Evolutionary conservation across 257 asterid species (phyloP), one percentile per base, ranked within the genome.

Genomic region (Nicotiana otophora): DNA sequence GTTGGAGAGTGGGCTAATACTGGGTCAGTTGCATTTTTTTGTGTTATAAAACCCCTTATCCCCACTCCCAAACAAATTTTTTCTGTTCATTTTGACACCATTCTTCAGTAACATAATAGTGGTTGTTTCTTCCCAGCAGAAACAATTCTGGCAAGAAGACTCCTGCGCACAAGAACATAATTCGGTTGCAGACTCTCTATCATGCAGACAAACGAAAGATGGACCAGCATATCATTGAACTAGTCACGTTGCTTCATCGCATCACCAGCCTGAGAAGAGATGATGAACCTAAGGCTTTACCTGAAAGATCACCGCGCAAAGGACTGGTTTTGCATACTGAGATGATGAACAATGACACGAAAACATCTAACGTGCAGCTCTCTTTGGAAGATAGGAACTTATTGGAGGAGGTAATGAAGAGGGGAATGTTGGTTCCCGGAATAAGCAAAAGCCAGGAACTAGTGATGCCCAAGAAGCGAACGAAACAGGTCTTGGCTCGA

Each of bases 1-100:
- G 98, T 96, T 53, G 99, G 99, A 86, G 99, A 96, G 83, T 96
- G 99, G 99, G 99, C 99, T n/a, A 95, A 91, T 84, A 86, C 93
- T 26, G 97, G 97, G 99, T 96, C 14, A 90, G 96, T 88, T 55
- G 17, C 10, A 20, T 11, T 30, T 60, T 28, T 74, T 70, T 17
- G 26, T 57, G 62, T 57, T 57, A 57, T 4, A 12, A 51, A 10
- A 51, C 16, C 55, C 55, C 55, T 51, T 51, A 10, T 51, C 2
- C 57, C 57, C 19, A 53, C 57, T 53, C 57, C 57, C 63, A 2
- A 19, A 66, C 79, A 61, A 68, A 33, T 65, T 1, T 17, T 19
- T 58, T 10, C 42, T 33, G 23, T 10, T 20, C 26, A 53, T 20
- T 34, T 20, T 8, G 2, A 15, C 34, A 60, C 76, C 64, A 30